A percentile compares a stretch with the other conserved stretches of the same genome.
Conservation (phyloP, 208 protist species). For the Crithidia mellificae region DNA sequence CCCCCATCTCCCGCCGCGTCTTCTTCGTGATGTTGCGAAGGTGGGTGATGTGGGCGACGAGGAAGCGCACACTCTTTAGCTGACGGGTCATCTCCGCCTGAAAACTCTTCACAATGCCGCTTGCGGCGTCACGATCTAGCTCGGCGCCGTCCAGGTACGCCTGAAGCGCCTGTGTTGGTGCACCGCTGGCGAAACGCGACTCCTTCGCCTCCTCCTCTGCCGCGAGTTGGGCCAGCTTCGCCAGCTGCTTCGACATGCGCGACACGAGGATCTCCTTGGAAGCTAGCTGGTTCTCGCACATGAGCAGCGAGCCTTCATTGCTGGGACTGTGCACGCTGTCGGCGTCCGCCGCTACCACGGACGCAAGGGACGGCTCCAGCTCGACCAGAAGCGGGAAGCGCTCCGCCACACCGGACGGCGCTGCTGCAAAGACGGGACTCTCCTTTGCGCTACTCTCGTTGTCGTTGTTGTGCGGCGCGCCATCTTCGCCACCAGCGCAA, state of each 20-base stretch:
- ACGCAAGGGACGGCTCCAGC: constrained; percentile 23
- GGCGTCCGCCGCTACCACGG: background rate
- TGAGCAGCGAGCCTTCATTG: constrained; percentile 10
- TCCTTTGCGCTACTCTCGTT: background rate
- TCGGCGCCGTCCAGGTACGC: constrained; percentile 20
- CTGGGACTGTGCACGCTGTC: constrained; percentile 2
- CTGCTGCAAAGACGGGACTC: background rate
- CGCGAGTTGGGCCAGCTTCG: constrained; percentile 15
- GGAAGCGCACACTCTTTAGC: constrained; percentile 24
- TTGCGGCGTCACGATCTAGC: constrained; percentile 16
- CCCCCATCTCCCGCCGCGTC: constrained; percentile 19
- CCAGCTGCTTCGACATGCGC: constrained; percentile 21
- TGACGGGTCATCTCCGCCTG: constrained; percentile 35
- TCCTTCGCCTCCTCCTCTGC: constrained; percentile 4
- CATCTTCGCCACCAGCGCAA: background rate
- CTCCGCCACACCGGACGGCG: background rate
- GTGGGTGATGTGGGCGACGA: constrained; percentile 32
- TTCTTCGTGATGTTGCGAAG: constrained; percentile 25
- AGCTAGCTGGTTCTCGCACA: constrained; percentile 18
- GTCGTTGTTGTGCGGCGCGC: background rate
- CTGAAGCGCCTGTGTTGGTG: background rate
- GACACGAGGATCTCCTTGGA: constrained; percentile 8
- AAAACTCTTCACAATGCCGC: constrained; percentile 14
- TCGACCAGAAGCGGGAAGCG: constrained; percentile 23
- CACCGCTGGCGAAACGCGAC: constrained; percentile 1